Percentiles rank a stretch among this genome's conserved stretches.
Conservation (phyloP, 345 rosid species). For the Viola odorata region DNA sequence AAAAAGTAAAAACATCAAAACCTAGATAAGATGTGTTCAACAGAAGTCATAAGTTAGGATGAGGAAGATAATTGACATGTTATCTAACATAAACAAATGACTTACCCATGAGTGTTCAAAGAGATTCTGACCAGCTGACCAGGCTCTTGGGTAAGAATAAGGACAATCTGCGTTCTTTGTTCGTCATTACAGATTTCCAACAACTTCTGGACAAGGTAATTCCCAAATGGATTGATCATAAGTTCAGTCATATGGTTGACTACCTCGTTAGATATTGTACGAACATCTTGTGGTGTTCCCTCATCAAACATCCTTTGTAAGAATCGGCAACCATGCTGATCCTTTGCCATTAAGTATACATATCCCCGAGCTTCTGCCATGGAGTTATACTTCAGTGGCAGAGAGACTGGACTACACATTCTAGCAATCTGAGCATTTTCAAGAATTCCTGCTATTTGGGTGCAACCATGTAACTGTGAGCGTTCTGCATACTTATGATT, state of each 20-base stretch:
- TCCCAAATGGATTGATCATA: conserved; percentile 56
- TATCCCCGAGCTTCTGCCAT: conserved; percentile 31
- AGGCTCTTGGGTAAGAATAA: conserved; percentile 26
- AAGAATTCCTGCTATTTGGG: not conserved
- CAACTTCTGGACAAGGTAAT: conserved; percentile 53
- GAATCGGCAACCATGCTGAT: conserved; percentile 48
- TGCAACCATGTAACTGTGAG: not conserved
- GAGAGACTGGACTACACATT: not conserved
- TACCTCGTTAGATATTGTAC: conserved; percentile 31
- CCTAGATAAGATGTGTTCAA: not conserved
- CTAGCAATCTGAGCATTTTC: not conserved
- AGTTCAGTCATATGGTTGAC: conserved; percentile 40
- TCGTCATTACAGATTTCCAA: conserved; percentile 40
- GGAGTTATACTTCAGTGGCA: conserved; percentile 18
- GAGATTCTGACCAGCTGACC: conserved; percentile 36
- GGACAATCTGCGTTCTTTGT: conserved; percentile 39
- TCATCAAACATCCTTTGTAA: conserved; percentile 45
- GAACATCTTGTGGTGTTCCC: conserved; percentile 33
- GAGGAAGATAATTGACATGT: too few relatives aligned
- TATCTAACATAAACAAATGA: not conserved
- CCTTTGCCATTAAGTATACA: conserved; percentile 38
- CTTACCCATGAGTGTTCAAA: conserved; percentile 41
- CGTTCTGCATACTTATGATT: not conserved
- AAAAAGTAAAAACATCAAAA: not conserved
- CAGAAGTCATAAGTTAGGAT: not conserved